Evolutionary conservation across 805 yeast species (phyloP).

Genomic region (Candida ascalaphidarum): DNA sequence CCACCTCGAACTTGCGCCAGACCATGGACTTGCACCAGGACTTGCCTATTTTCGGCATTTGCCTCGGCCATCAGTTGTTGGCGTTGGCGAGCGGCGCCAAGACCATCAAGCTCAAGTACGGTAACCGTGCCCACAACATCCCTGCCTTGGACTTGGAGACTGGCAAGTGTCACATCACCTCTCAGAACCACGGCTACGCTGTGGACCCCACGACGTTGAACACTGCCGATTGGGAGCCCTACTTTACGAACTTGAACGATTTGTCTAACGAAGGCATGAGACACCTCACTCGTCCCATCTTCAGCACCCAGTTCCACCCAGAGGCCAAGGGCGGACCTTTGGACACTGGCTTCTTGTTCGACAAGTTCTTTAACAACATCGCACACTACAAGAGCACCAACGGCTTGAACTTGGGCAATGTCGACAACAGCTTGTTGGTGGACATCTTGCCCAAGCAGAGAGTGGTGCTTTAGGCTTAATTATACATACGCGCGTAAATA

Average conservation of each 20-base stretch:
- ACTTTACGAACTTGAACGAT: slow-evolving; percentile 89
- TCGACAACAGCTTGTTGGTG: slow-evolving; percentile 42
- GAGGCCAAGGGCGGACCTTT: slow-evolving; percentile 99
- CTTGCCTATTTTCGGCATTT: slow-evolving; percentile 93
- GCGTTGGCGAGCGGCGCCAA: slow-evolving; percentile 94
- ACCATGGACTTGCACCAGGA: slow-evolving; percentile 56
- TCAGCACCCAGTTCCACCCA: slow-evolving; percentile 97
- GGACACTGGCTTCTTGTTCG: slow-evolving; percentile 86
- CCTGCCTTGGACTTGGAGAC: slow-evolving; percentile 87
- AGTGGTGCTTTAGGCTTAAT: too few species aligned
- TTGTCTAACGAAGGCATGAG: slow-evolving; percentile 97
- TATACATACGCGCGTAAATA: too few species aligned
- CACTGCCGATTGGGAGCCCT: slow-evolving; percentile 68
- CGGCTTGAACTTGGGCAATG: slow-evolving; percentile 35
- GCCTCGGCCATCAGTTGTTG: slow-evolving; percentile 94
- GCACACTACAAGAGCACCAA: slow-evolving; percentile 36
- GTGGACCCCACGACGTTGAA: slow-evolving; percentile 78
- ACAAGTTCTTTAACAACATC: slow-evolving; percentile 74
- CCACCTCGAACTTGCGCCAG: slow-evolving; percentile 65
- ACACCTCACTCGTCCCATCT: slow-evolving; percentile 79
- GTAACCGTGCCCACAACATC: slow-evolving; percentile 98
- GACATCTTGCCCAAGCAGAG: slow-evolving; percentile 61
- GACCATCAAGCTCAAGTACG: slow-evolving; percentile 89
- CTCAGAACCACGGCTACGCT: slow-evolving; percentile 98
- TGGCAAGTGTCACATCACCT: slow-evolving; percentile 94